Evolutionary conservation across 345 rosid genomes (phyloP), one percentile per base, ranked within the genome.

Genomic region (Sisymbrium altissimum): DNA sequence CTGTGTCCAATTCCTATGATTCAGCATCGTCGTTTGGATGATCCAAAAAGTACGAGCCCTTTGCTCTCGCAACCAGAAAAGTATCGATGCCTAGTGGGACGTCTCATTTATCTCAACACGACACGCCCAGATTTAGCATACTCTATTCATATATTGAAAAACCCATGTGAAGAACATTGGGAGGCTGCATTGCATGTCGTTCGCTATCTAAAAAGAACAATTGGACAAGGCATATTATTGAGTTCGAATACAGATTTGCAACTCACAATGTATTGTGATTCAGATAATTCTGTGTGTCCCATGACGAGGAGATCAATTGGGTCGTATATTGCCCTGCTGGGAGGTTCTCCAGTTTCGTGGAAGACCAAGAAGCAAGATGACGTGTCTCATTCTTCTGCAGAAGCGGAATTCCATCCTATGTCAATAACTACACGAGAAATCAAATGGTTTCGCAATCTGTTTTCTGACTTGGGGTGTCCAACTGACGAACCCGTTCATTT

Each of bases 381-480:
- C 0, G 21, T 49, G 0, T 49, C 54, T 1, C 29, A 21, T 19
- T 49, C 29, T 9, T 9, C 54, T 0, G 29, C 54, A 0, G 30
- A 49, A 4, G 29, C 29, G 0, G 14, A 49, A 6, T 49, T 19
- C 0, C 1, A 6, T 0, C 4, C 54, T 0, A 49, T 49, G 54
- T 41, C 45, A 0, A 0, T 4, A 4, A 15, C 45, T 0, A 41
- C 15, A 0, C 6, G 17, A 0, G 45, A 41, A 7, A 13, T 41
- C 0, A 41, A 13, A 0, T 41, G 15, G 45, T 1, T 41, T 0
- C 3, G 1, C 0, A 15, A 41, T 0, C 1, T 41, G 0, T 0
- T 41, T 0, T 0, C 2, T 0, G 45, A 41, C 1, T 4, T 41
- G 1, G 45, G 45, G 1, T 41, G 4, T 5, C 17, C 17, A 14